phyloP scores from a whole-genome alignment of 1,139 yeast genomes.

The Yamadazyma conglobata region DNA sequence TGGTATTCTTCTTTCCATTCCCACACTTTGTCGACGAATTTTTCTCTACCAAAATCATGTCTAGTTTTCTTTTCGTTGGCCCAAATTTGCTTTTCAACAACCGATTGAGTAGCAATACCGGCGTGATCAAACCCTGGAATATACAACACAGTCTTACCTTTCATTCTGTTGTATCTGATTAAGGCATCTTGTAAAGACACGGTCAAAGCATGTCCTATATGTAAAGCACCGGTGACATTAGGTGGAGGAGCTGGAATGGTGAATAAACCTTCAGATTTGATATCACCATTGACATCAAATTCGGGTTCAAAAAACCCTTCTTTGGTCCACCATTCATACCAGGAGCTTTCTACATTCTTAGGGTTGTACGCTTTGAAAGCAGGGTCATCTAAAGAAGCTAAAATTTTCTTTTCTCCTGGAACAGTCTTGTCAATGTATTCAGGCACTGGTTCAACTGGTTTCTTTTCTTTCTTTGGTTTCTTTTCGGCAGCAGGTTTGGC shows the following conservation, averaged over 20 bases:
- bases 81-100: conserved; percentile 96
- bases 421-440: conserved; percentile 79
- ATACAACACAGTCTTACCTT: conserved; percentile 89
- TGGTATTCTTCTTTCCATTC: conserved; percentile 98
- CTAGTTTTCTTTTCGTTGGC: conserved; percentile 83
- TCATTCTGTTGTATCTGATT: conserved; percentile 94
- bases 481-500: conserved; percentile 42
- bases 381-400: conserved; percentile 84
- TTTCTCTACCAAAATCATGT: conserved; percentile 93
- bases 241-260: conserved; percentile 98
- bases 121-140: conserved; percentile 99
- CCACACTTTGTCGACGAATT: conserved; percentile 86
- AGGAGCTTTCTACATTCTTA: conserved; percentile 87
- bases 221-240: conserved; percentile 97
- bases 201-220: conserved; percentile 97
- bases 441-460: conserved; percentile 67
- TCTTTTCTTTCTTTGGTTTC: conserved; percentile 72
- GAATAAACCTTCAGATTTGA: conserved; percentile 80
- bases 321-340: conserved; percentile 98
- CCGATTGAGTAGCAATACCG: conserved; percentile 98
- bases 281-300: conserved; percentile 66
- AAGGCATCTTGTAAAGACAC: conserved; percentile 92
- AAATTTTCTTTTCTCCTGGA: conserved; percentile 86
- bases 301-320: conserved; percentile 88
- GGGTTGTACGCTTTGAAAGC: conserved; percentile 94